These are phyloP conservation scores for Pittosporum tobira DNA, from an alignment of 129 eudicot species.

Conservation along the genomic window DNA sequence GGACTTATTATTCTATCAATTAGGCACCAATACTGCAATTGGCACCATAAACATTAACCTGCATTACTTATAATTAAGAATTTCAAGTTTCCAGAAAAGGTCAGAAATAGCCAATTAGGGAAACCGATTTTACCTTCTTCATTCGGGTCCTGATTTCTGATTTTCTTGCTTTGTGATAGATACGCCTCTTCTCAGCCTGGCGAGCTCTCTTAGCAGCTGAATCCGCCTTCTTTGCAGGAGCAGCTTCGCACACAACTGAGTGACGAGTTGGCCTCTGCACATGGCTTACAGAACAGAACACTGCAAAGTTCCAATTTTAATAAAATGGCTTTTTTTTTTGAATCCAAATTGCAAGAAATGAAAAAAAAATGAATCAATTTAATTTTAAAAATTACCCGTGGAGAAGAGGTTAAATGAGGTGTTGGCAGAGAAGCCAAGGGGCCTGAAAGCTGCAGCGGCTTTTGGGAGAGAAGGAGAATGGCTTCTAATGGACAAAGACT, in stretches of 20 bases:
- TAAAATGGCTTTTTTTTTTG: not conserved
- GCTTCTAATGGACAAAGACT: slow-evolving; percentile 38
- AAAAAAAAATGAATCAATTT: not conserved
- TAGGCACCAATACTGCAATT: not conserved
- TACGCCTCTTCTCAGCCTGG: slow-evolving; percentile 79
- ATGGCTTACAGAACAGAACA: slow-evolving; percentile 37
- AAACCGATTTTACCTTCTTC: slow-evolving; percentile 48
- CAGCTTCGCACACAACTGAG: slow-evolving; percentile 77
- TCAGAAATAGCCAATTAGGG: not conserved
- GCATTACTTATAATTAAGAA: not conserved
- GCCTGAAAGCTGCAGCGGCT: slow-evolving; percentile 30
- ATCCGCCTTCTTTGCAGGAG: slow-evolving; percentile 49
- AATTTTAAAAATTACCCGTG: slow-evolving; percentile 28
- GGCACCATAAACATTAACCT: not conserved
- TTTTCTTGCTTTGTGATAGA: slow-evolving; percentile 57
- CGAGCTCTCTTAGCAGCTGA: slow-evolving; percentile 87
- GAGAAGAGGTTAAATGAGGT: slow-evolving; percentile 48
- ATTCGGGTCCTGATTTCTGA: slow-evolving; percentile 80
- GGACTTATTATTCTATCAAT: no score
- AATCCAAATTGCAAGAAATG: not conserved
- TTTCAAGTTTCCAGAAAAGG: not conserved
- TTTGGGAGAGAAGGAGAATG: slow-evolving; percentile 29
- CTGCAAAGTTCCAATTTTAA: slow-evolving; percentile 27
- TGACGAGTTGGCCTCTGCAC: slow-evolving; percentile 23
- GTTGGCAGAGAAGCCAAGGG: slow-evolving; percentile 54